Conservation (phyloP, 176 grass and related monocot genomes). For the barley (Hordeum vulgare) region DNA sequence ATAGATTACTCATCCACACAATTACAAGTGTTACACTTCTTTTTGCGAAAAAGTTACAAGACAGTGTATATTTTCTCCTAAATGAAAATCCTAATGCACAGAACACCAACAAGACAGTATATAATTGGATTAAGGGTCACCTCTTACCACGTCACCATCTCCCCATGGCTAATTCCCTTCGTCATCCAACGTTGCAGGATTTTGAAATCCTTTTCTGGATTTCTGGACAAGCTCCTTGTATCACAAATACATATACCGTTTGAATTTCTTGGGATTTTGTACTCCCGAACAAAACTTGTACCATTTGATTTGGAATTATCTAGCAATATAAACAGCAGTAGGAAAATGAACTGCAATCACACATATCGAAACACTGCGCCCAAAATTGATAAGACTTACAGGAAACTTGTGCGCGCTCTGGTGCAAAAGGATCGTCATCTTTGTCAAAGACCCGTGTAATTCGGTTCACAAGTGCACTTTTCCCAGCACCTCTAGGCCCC, state of each 20-base stretch:
- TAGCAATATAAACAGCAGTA: slow-evolving; percentile 14
- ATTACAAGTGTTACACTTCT: neutral
- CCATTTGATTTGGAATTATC: slow-evolving; percentile 44
- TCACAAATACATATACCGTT: slow-evolving; percentile 74
- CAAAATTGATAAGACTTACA: slow-evolving; percentile 35
- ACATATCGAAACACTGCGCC: neutral
- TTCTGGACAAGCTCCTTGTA: slow-evolving; percentile 42
- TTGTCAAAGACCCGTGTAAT: slow-evolving; percentile 66
- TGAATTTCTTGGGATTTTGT: slow-evolving; percentile 60
- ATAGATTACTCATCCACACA: neutral
- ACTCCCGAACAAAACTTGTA: slow-evolving; percentile 46
- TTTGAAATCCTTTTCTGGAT: slow-evolving; percentile 37
- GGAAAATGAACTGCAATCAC: slow-evolving; percentile 13
- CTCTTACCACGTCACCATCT: slow-evolving; percentile 45
- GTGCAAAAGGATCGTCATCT: slow-evolving; percentile 31
- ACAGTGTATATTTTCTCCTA: neutral
- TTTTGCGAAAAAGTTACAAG: neutral
- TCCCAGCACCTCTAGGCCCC: slow-evolving; percentile 71
- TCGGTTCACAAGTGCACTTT: slow-evolving; percentile 66
- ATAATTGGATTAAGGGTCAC: neutral
- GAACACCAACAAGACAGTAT: neutral
- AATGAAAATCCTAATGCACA: neutral
- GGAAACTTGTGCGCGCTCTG: slow-evolving; percentile 35
- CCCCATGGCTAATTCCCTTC: slow-evolving; percentile 54
- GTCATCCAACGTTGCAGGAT: slow-evolving; percentile 58